Evolutionary conservation across 805 yeast genomes (phyloP), one percentile per base, ranked within the genome.

Genomic region (Candida caryicola): DNA sequence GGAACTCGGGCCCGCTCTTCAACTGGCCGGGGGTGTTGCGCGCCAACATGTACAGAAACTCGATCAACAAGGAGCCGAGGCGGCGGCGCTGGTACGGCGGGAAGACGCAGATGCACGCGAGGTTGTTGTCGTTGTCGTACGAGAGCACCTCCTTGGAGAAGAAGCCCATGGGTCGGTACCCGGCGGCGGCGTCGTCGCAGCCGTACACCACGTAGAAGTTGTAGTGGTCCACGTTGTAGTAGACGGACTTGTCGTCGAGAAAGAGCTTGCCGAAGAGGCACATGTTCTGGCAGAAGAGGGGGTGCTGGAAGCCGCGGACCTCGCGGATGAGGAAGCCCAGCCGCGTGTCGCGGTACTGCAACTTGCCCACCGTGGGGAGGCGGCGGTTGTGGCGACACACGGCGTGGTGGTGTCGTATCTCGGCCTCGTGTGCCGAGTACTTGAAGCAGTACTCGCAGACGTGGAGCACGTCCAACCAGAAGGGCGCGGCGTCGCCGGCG

Each of bases 1-100:
- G 99, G 46, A 80, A 74, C 56, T 93, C 99, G 0, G 99, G 99
- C 0, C 97, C 95, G 43, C 96, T 88, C 2, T 76, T 60, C 15
- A 67, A 49, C 21, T 77, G 79, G 30, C 85, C 85, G 12, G 72
- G 73, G 28, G 77, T 63, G 12, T 49, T 41, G 29, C 45, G 66
- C 0, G 96, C 87, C 15, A 90, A 57, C 21, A 73, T 80, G 54
- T 91, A 93, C 27, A 95, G 86, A 48, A 88, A 85, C 43, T 87
- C 87, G 12, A 93, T 86, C 28, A 93, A 57, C 8, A 87, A 66
- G 4, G 87, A 79, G 0, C 98, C 99, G 17, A 90, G 58, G 5
- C 79, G 82, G 29, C 74, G 73, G 41, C 87, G 70, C 57, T 91
- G 98, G 57, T 79, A 93, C 2, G 96, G 96, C 1, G 99, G 99